Conservation (phyloP, 805 yeast species). For the Candida alai region DNA sequence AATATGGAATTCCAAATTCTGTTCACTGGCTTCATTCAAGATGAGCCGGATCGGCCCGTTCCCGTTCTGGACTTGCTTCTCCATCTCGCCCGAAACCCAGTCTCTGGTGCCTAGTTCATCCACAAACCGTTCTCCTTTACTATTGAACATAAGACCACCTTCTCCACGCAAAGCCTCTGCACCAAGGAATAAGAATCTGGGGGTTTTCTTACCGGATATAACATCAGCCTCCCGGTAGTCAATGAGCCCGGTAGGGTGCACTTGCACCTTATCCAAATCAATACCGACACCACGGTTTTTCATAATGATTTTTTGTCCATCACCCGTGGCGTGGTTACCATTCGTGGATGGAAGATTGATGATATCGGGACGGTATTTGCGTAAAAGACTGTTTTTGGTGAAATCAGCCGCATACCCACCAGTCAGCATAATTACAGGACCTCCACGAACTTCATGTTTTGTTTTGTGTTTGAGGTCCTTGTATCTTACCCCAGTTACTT, state of each 20-base stretch:
- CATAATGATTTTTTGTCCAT: slow-evolving; percentile 55
- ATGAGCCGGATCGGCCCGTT: slow-evolving; percentile 49
- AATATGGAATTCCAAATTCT: slow-evolving; percentile 46
- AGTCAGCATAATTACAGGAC: slow-evolving; percentile 60
- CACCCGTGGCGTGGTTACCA: slow-evolving; percentile 60
- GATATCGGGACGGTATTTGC: slow-evolving; percentile 57
- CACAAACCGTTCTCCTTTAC: slow-evolving; percentile 51
- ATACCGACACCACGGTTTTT: slow-evolving; percentile 51
- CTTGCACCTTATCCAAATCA: slow-evolving; percentile 63
- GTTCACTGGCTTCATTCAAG: slow-evolving; percentile 44
- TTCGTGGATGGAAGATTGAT: slow-evolving; percentile 56
- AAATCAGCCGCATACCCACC: slow-evolving; percentile 70
- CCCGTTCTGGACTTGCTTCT: slow-evolving; percentile 35
- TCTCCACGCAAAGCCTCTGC: slow-evolving; percentile 67
- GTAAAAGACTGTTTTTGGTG: slow-evolving; percentile 47
- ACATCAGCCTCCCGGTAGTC: slow-evolving; percentile 45
- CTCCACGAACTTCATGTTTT: slow-evolving; percentile 31
- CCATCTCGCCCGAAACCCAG: slow-evolving; percentile 56
- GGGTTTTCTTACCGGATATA: slow-evolving; percentile 32
- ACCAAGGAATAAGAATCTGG: slow-evolving; percentile 55
- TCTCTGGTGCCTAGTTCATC: slow-evolving; percentile 61
- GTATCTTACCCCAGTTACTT: slow-evolving; percentile 29
- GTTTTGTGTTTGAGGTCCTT: slow-evolving; percentile 29
- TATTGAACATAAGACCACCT: slow-evolving; percentile 57
- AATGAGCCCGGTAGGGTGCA: slow-evolving; percentile 65